Evolutionary conservation across 1,139 yeast genomes (phyloP), one percentile per base, ranked within the genome.

Genomic region (Protomyces inouyei): DNA sequence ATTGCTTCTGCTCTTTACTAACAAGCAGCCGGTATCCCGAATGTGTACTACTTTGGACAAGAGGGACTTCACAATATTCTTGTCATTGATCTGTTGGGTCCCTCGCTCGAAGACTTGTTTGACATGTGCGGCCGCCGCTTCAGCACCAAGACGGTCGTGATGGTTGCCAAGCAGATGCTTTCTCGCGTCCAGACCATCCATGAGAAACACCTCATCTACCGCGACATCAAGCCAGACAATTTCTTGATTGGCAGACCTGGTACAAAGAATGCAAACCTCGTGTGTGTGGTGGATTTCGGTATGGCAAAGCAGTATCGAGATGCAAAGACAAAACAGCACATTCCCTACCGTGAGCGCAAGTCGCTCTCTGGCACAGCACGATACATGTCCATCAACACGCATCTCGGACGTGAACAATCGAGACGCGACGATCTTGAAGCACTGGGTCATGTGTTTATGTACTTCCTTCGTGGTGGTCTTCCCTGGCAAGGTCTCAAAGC

Each of bases 401-500:
- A 93, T 78, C 80, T 93, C 73, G 98, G 98, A 57, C 84, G 97
- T 74, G 98, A 93, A 76, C 98, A 93, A 77, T 85, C 89, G 70
- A 84, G 98, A 74, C 83, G 98, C 75, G 98, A 93, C 76, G 98
- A 93, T 76, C 83, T 93, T 77, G 98, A 93, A 78, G 86, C 95
- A 70, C 82, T 93, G 76, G 98, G 98, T 52, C 93, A 93, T 75
- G 98, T 93, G 54, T 84, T 93, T 73, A 90, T 93, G 72, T 93
- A 93, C 78, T 93, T 93, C 75, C 86, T 96, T 76, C 85, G 97
- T 69, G 98, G 98, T 51, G 88, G 95, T 25, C 81, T 93, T 73
- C 98, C 98, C 64, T 93, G 98, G 98, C 98, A 93, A 78, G 98
- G 98, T 14, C 83, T 93, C 72, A 91, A 91, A 76, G 98, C 98